Percentiles rank a stretch among this genome's conserved stretches.
Evolutionary conservation across 768 basidiomycete genomes (phyloP).

Genomic region (Termitomyces titanicus): DNA sequence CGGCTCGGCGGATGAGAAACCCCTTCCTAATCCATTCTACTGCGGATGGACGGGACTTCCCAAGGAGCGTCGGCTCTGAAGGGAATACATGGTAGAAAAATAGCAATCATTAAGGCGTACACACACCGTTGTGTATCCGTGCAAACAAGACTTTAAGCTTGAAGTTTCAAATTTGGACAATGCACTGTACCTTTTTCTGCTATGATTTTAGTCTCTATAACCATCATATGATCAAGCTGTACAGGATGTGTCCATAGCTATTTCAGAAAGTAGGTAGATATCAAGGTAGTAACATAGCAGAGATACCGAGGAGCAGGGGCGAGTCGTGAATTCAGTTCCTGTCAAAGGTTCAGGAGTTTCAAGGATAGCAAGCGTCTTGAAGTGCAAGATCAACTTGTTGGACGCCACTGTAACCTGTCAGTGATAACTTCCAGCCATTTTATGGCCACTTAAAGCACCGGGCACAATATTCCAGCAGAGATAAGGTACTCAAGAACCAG

Average conservation of each 20-base stretch:
- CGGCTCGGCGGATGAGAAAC: too few species aligned
- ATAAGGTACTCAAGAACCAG: not conserved
- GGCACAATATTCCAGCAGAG: not conserved
- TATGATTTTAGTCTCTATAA: not conserved
- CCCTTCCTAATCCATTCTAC: not conserved
- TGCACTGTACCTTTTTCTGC: not conserved
- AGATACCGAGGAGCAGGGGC: conserved; percentile 8
- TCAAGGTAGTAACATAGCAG: too few species aligned
- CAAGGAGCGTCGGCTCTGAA: not conserved
- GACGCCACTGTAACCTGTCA: not conserved
- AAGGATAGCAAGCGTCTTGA: not conserved
- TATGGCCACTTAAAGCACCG: not conserved
- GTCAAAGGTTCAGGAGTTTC: not conserved
- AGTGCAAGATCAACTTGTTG: not conserved
- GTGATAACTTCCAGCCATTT: conserved; percentile 2
- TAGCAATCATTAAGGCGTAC: not conserved
- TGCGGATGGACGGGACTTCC: not conserved
- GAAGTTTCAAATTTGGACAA: not conserved
- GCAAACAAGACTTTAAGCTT: not conserved
- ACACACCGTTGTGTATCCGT: not conserved
- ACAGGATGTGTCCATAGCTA: too few species aligned
- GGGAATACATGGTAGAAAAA: not conserved
- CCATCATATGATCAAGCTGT: not conserved
- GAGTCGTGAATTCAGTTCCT: not conserved
- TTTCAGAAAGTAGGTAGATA: too few species aligned